Evolutionary conservation across 305 asterid species (phyloP), one percentile per base, ranked within the genome.

Genomic region (Fraxinus latifolia): DNA sequence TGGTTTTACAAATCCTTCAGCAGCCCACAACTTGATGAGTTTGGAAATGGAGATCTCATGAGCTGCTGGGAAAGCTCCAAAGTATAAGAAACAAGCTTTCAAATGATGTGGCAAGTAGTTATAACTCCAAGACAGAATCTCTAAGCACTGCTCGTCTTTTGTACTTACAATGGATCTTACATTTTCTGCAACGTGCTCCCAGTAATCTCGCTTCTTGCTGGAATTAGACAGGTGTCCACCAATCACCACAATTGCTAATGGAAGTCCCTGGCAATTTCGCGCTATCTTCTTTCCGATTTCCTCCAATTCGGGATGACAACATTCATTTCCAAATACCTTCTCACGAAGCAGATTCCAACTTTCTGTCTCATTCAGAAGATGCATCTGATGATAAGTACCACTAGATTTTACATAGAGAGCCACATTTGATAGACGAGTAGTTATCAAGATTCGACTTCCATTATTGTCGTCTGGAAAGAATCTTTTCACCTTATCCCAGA

Each of bases 271-370:
- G 73, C 73, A 65, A 27, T 65, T 65, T 25, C 7, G 17, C 31
- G 36, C 73, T 23, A 65, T 65, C 73, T 9, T 65, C 73, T 25
- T 65, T 27, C 73, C 73, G 7, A 65, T 65, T 27, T 9, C 73
- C 73, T 65, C 73, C 34, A 23, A 25, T 65, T 23, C 34, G 7
- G 73, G 34, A 65, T 27, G 73, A 65, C 73, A 23, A 65, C 2
- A 25, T 23, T 65, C 34, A 1, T 8, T 3, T 25, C 17, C 73
- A 25, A 23, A 65, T 25, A 8, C 73, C 73, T 25, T 65, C 73
- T 65, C 73, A 65, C 36, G 33, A 25, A 65, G 73, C 36, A 65
- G 33, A 65, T 65, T 65, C 73, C 73, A 65, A 65, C 73, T 65
- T 65, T 65, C 15, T 21, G 1, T 3, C 32, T 21, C 32, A 11